Evolutionary conservation across 1,284 basidiomycete genomes (phyloP).

Genomic region (Ceraceosorus guamensis): DNA sequence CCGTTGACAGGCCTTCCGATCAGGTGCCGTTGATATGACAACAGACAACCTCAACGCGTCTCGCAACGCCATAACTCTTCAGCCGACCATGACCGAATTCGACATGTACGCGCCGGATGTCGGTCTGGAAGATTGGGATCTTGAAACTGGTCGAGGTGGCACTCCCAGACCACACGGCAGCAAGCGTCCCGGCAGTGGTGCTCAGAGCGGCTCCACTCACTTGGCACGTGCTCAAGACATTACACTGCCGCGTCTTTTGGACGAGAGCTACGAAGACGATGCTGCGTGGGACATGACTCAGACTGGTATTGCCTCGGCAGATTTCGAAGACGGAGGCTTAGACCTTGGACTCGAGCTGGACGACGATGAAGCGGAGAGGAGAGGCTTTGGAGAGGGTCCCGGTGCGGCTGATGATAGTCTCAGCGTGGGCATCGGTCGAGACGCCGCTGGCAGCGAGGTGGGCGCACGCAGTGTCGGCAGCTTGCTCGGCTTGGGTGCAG

Average conservation of each 20-base stretch:
- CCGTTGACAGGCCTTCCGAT: conserved; percentile 72
- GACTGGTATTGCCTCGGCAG: conserved; percentile 33
- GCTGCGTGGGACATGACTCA: conserved; percentile 10
- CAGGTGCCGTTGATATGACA: conserved; percentile 86
- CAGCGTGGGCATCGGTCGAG: conserved; percentile 41
- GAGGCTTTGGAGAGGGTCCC: too few species aligned
- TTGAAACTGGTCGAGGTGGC: not conserved
- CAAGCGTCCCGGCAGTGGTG: too few species aligned
- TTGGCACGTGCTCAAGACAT: conserved; percentile 71
- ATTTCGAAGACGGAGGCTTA: conserved; percentile 43
- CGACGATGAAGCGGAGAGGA: conserved; percentile 59
- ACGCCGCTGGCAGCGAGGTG: conserved; percentile 24
- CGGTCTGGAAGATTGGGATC: conserved; percentile 30
- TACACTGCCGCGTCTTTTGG: conserved; percentile 34
- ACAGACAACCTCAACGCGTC: conserved; percentile 83
- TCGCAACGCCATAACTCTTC: conserved; percentile 76
- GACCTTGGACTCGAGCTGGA: conserved; percentile 50
- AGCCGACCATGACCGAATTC: conserved; percentile 64
- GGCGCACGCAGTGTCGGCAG: conserved; percentile 25
- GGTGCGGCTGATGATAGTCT: conserved; percentile 51
- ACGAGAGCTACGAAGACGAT: conserved; percentile 20
- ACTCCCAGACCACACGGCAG: too few species aligned
- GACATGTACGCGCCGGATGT: conserved; percentile 70
- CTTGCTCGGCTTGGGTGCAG: conserved; percentile 20
- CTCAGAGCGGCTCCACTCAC: conserved; percentile 18